Percentiles rank a stretch among this genome's conserved stretches.
phyloP scores from a whole-genome alignment of 306 rosid species.

The Lathyrus aphaca region DNA sequence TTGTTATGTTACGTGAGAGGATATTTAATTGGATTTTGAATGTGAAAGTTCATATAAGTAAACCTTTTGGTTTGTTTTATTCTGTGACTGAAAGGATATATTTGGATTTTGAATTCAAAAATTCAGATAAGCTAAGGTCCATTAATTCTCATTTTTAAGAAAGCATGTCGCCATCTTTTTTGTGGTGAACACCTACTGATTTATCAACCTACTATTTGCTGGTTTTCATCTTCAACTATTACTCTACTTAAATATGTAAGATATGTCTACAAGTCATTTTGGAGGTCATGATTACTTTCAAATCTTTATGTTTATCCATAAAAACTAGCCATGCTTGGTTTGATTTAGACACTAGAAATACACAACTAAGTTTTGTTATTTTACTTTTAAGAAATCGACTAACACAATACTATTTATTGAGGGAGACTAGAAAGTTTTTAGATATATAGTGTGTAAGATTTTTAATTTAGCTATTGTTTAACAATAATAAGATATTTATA shows the following conservation, averaged over 20 bases:
- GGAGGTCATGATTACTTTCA: not conserved
- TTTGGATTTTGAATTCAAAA: too few species aligned
- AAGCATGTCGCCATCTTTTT: not conserved
- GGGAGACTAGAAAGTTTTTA: too few species aligned
- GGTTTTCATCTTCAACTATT: not conserved
- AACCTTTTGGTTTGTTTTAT: too few species aligned
- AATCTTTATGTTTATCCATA: not conserved
- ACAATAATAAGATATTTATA: too few species aligned
- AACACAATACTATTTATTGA: too few species aligned
- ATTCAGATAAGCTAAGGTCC: not conserved
- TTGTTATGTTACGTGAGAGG: not conserved
- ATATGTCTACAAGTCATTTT: not conserved
- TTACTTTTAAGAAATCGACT: too few species aligned
- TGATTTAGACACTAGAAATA: not conserved
- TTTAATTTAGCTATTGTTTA: too few species aligned
- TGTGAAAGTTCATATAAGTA: not conserved
- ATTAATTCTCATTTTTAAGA: not conserved
- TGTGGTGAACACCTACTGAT: not conserved
- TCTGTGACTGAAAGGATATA: too few species aligned
- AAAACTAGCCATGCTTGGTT: not conserved
- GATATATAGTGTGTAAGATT: too few species aligned
- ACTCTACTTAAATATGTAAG: not conserved
- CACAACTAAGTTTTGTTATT: not conserved
- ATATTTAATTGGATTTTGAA: not conserved
- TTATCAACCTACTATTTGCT: not conserved